These are phyloP conservation scores for Ustilago cynodontis DNA, from an alignment of 1,284 basidiomycete genomes.

Conservation along the genomic window DNA sequence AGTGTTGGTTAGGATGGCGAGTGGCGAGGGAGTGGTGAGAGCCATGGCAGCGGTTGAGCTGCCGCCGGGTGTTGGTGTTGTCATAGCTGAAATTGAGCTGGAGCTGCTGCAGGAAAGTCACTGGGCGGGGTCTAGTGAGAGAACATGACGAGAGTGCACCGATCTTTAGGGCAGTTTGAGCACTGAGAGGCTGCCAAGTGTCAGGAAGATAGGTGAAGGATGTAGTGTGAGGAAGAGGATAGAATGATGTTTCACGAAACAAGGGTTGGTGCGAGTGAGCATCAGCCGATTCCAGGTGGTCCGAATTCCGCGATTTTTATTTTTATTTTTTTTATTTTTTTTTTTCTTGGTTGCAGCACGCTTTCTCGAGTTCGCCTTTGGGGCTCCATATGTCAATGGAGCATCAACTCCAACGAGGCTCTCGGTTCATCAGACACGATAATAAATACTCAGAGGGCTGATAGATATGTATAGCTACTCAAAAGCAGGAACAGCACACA, in stretches of 20 bases:
- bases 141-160: not conserved
- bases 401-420: too few relatives aligned
- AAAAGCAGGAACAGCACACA: too few relatives aligned
- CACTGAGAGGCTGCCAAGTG: too few relatives aligned
- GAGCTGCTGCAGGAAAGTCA: too few relatives aligned
- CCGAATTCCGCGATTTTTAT: conserved; percentile 15
- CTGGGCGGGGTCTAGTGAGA: not conserved
- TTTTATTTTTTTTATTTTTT: conserved; percentile 5
- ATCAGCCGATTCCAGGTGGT: not conserved
- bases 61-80: conserved; percentile 37
- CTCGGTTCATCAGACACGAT: too few relatives aligned
- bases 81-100: conserved; percentile 12
- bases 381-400: too few relatives aligned
- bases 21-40: conserved; percentile 40
- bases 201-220: not conserved
- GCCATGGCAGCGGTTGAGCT: conserved; percentile 29
- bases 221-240: not conserved
- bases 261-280: not conserved
- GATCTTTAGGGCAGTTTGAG: too few relatives aligned
- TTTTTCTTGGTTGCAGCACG: conserved; percentile 3
- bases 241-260: not conserved
- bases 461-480: too few relatives aligned
- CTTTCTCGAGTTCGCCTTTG: not conserved
- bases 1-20: conserved; percentile 33
- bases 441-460: too few relatives aligned